Evolutionary conservation across 139 green algal species (phyloP), one percentile per base, ranked within the genome.

Genomic region (Zygnema cylindricum): DNA sequence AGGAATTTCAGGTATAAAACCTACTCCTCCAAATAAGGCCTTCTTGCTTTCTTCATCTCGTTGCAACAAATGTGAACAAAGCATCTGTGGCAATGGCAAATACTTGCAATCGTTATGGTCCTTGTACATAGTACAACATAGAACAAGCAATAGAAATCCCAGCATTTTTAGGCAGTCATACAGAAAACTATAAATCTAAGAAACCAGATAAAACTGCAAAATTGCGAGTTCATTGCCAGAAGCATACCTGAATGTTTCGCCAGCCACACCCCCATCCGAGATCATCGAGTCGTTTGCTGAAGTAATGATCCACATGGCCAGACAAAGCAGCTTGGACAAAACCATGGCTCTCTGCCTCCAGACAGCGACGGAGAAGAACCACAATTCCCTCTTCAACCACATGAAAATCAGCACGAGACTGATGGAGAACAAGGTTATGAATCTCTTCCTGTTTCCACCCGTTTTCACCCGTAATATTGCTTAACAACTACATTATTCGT

Each of bases 181-280:
- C n/a, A n/a, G n/a, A n/a, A n/a, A n/a, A n/a, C n/a, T n/a, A n/a
- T n/a, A n/a, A n/a, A n/a, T n/a, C n/a, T n/a, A n/a, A n/a, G n/a
- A n/a, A n/a, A n/a, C n/a, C n/a, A n/a, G n/a, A n/a, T n/a, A n/a
- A n/a, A n/a, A n/a, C n/a, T n/a, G n/a, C n/a, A n/a, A n/a, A n/a
- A n/a, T n/a, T n/a, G n/a, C n/a, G n/a, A n/a, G n/a, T n/a, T n/a
- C n/a, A n/a, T n/a, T n/a, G n/a, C n/a, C n/a, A n/a, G n/a, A n/a
- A n/a, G n/a, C 71, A 16, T 54, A 79, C 71, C 71, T 96, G 95
- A 11, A 96, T 94, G 89, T 98, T 98, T 55, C 95, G 92, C 86
- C 92, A 98, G n/a, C 95, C 95, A 85, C 95, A 97, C 63, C 94
- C 93, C 92, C 94, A 97, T 25, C 94, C 94, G 1, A 78, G 84